These are phyloP conservation scores for Neckera pumila DNA, from an alignment of 225 moss, liverwort and hornwort genomes.

Conservation along the genomic window DNA sequence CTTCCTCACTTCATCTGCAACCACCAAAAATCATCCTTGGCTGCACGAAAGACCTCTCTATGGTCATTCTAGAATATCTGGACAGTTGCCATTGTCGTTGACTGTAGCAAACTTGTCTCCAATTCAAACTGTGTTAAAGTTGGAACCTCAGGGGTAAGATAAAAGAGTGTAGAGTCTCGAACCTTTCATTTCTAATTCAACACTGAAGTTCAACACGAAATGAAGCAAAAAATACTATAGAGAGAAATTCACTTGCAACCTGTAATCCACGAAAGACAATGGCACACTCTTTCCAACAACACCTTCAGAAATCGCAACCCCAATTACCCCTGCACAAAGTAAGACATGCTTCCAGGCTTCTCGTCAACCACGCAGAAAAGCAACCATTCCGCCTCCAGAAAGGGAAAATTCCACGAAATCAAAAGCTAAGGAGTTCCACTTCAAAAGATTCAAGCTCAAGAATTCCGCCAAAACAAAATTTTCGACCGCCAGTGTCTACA, in stretches of 20 bases:
- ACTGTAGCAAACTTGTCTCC: background rate
- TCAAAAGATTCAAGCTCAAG: background rate
- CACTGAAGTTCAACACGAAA: background rate
- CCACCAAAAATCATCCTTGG: background rate
- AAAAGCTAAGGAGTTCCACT: background rate
- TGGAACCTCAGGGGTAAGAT: background rate
- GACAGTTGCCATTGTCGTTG: too few relatives aligned
- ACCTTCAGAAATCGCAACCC: background rate
- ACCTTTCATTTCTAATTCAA: background rate
- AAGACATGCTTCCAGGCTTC: background rate
- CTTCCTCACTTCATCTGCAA: background rate
- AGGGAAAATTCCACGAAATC: background rate
- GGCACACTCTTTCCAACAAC: background rate
- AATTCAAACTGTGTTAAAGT: background rate
- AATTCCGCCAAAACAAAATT: background rate
- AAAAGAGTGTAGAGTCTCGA: background rate
- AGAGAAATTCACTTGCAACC: background rate
- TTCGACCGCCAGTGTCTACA: background rate
- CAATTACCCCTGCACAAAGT: background rate
- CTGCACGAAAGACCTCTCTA: background rate
- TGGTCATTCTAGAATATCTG: background rate
- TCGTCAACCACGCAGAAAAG: background rate
- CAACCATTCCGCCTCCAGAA: background rate
- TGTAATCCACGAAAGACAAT: background rate
- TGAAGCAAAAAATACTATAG: background rate